Base-by-base conservation (phyloP, 2,329 filamentous ascomycete species). In the Ophiocordyceps camponoti-leonardi region DNA sequence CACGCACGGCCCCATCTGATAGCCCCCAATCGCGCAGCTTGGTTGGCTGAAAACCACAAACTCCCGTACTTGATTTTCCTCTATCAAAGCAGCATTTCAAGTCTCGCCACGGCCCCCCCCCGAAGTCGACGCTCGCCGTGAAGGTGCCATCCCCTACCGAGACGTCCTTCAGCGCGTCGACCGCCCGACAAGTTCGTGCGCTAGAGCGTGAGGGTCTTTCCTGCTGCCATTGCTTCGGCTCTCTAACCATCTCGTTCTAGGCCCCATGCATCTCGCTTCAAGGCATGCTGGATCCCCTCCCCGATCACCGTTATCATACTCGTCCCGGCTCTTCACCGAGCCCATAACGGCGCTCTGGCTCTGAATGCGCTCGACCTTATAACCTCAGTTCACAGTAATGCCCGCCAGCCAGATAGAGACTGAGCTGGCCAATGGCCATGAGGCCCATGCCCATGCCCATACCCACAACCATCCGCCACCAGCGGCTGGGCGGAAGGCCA, bases 401-500 rank as follows among this genome's bases (percentile, higher is more conserved):
- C 60, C 64, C 54, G 57, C 59, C 49, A 62, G 58, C 50, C 63
- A 65, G 51, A 52, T 57, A 52, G 67, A 69, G 49, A 51, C 65
- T 55, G 63, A 60, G 53, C 56, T 64, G 51, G 54, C 61, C 48
- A 67, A 68, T 56, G 62, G 62, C 51, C 60, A 67, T 52, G 62
- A 66, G 54, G 58, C 56, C 42, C 63, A 66, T 54, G 48, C 50
- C 43, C 60, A 28, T 26, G 23, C 23, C 23, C 23, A 26, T 26
- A n/a, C n/a, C 22, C 26, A 28, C 7, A 28, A 5, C 26, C 26
- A 65, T 46, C 53, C 58, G 46, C 55, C 56, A 23, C 51, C 73
- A 42, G 63, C 67, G 43, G 65, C 75, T 47, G 66, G 68, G 47
- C 92, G 87, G 68, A 92, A 92, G 65, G 76, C 72, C 46, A 94